Base-by-base conservation (phyloP, 306 rosid species). In the Sicyos edulis region DNA sequence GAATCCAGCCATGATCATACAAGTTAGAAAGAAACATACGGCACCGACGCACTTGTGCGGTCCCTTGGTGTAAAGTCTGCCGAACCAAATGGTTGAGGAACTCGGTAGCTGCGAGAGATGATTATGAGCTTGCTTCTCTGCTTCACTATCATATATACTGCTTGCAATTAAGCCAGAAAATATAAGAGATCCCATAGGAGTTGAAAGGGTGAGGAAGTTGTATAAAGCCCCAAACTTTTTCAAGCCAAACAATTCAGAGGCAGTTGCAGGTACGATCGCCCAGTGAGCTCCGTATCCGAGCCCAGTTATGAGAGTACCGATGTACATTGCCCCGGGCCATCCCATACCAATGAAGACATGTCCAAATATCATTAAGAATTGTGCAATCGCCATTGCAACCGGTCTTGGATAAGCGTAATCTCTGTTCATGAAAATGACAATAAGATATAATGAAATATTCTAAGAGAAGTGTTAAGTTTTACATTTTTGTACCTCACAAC, bases 201-300 rank as follows among this genome's bases (percentile, higher is more conserved):
- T 93, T 72, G 96, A 96, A 67, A 93, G 71, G 10, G 98, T 90
- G 44, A 93, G 70, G 84, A 93, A 90, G 77, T 93, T 93, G 88
- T 93, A 93, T 78, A 93, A 79, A 37, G 96, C 96, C 16, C 95
- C 98, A 3, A 93, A 93, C 80, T 88, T 93, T 78, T 82, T 86
- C 78, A 93, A 77, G 60, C 97, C 98, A 58, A 93, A 93, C 81
- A 93, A 82, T 74, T 93, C 99, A 0, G 99, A 93, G 59, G 95
- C 99, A 13, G 99, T 85, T n/a, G 99, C 99, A 0, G 99, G 99
- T 61, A 86, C 86, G 29, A 93, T 78, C 19, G 96, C 92, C 99
- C 99, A 93, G 78, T 93, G 99, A 58, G 95, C 95, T 13, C 99
- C 99, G 54, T 88, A 93, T 21, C 99, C 97, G 59, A 91, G 85